Base-by-base conservation (phyloP, 768 basidiomycete species). In the Auricularia cornea region DNA sequence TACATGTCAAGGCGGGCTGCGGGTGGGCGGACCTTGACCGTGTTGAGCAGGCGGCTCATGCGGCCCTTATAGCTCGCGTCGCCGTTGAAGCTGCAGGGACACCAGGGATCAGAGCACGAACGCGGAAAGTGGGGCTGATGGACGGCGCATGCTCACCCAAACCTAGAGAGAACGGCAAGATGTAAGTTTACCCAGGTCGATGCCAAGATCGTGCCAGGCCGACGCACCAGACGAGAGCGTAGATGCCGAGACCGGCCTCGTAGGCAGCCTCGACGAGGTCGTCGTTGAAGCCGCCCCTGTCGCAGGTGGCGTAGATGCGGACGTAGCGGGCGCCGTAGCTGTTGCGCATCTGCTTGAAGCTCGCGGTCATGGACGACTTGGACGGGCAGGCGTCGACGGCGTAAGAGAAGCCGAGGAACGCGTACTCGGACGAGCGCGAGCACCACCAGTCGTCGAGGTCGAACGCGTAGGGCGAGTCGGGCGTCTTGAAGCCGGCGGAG, bases 271-370 rank as follows among this genome's bases (percentile, higher is more conserved):
- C 41, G 26, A 65, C 40, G 16, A 65, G 12, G 33, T 59, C 48
- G 40, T 59, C 23, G 28, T 29, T 31, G 62, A 38, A 63, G 23
- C 52, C 59, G 5, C 5, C 10, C 44, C 48, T 26, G 35, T 66
- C 65, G 62, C 65, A 66, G 30, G 56, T 52, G 30, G 52, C 62
- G 59, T 66, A 66, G 38, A 66, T 41, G 8, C 65, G 65, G 4
- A 66, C 62, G 52, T 66, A 66, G 32, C 65, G 65, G 1, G 65
- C 62, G 20, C 52, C 52, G 59, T 32, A 66, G 31, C 60, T 26
- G 33, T 48, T 32, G 18, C 44, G 18, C 65, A 66, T 66, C 41
- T 40, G 57, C 30, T 51, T 52, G 51, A 66, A 66, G 18, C 59
- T 51, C 11, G 57, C 6, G 48, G 38, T 29, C 35, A 66, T 59